Base-by-base conservation (phyloP, 1,139 yeast species). In the Yamadazyma epiphylla region DNA sequence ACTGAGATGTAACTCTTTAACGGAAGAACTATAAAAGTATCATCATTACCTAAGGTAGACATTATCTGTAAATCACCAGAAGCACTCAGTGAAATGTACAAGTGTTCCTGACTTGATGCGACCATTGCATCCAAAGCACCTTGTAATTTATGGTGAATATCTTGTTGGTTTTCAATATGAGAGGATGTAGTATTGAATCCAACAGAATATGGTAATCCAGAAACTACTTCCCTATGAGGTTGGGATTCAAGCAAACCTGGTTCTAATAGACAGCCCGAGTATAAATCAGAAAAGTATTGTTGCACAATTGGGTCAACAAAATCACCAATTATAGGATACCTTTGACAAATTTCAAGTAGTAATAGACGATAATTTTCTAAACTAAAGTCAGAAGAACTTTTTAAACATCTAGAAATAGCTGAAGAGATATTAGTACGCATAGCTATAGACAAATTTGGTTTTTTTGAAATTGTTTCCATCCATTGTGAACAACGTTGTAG, bases 261-360 rank as follows among this genome's bases (percentile, higher is more conserved):
- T 28, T 62, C 56, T 3, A 68, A 58, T 23, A 65, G 36, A 0
- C 69, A 70, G 19, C 66, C 39, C 35, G 66, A 48, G 42, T 54
- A 67, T 31, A 69, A 49, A 40, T 71, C 77, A 1, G 68, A 55
- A 27, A 64, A 55, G 46, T 65, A 70, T 32, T 69, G 74, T 2
- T 74, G 74, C 8, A 70, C 58, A 22, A 70, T 52, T 1, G 72
- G 65, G 39, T 68, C 73, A 5, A 64, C 51, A n/a, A 62, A 45
- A 31, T 58, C 60, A 3, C 71, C 70, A 2, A 62, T 64, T 5
- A 70, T 38, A 1, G 71, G 40, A n/a, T n/a, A n/a, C n/a, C n/a
- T n/a, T n/a, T n/a, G n/a, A 60, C 57, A 29, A 44, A 49, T 35
- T 55, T 62, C 64, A 3, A 56, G 54, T 3, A 39, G 17, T 4